Base-by-base conservation (phyloP, 2,329 filamentous ascomycete genomes). In the Neonectria coccinea region DNA sequence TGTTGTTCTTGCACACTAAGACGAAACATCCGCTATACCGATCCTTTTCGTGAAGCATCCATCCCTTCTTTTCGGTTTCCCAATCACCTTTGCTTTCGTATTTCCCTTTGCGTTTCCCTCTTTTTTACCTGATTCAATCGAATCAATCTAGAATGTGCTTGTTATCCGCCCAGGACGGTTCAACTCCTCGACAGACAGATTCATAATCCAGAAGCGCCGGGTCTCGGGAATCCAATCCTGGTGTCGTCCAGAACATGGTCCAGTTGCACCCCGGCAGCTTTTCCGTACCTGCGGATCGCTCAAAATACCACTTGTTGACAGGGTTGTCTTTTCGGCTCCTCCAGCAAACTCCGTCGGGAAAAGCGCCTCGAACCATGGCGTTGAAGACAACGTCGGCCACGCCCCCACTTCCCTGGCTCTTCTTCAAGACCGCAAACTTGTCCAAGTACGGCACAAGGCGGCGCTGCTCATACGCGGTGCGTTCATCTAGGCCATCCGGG, bases 251-350 rank as follows among this genome's bases (percentile, higher is more conserved):
- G 75, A 99, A 99, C 94, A 98, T 97, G 4, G 94, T 93, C 96
- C 96, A 99, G 71, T 94, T 91, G 50, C 88, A 92, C n/a, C 87
- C 89, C 1, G 86, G 84, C 41, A 99, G 81, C 80, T 97, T 96
- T 85, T 90, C 92, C 2, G 90, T 94, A 0, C 96, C 96, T 52
- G 87, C 83, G 2, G 92, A 93, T 52, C 96, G 86, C 80, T 99
- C 96, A 80, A 98, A 97, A 78, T 99, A 99, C 96, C 96, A 99
- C 77, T 97, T 97, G 76, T 99, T 99, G 5, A 99, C 96, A 0
- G 94, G 95, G 75, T 99, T 98, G 76, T 94, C 89, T 74, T 91
- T 91, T 56, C 96, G 85, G 76, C 92, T 97, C 61, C 94, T 86
- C 96, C 96, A 99, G 75, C 94, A 97, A 2, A 98, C 92, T 1